phyloP scores from a whole-genome alignment of 1,284 basidiomycete genomes.

The Grifola frondosa region DNA sequence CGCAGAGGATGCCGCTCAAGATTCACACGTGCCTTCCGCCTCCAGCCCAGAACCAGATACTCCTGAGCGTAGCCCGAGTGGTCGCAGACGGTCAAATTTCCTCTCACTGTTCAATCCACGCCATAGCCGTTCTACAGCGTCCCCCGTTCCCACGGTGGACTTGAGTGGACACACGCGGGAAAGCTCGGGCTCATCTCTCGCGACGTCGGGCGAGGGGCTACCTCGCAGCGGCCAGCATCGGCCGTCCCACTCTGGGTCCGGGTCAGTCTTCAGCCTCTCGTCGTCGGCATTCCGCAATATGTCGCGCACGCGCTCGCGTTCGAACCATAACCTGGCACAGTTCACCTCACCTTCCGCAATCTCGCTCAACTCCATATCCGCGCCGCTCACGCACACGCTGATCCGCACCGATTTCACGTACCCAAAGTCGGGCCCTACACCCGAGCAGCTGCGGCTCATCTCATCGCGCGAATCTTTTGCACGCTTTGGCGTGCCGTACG shows the following conservation, averaged over 20 bases:
- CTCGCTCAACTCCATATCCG: constrained; percentile 46
- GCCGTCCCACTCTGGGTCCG: constrained; percentile 35
- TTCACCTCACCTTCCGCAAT: constrained; percentile 44
- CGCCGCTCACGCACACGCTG: constrained; percentile 50
- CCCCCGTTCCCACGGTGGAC: constrained; percentile 13
- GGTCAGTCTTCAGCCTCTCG: constrained; percentile 33
- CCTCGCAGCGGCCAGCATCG: constrained; percentile 20
- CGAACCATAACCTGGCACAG: constrained; percentile 22
- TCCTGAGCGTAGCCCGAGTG: constrained; percentile 4
- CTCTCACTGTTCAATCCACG: constrained; percentile 28
- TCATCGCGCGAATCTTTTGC: constrained; percentile 46
- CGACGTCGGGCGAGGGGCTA: constrained; percentile 18
- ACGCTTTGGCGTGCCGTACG: constrained; percentile 52
- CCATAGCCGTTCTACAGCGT: constrained; percentile 10
- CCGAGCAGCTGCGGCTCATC: constrained; percentile 52
- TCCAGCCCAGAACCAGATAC: constrained; percentile 6
- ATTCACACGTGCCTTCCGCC: constrained; percentile 4
- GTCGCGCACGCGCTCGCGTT: constrained; percentile 29
- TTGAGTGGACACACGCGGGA: constrained; percentile 20
- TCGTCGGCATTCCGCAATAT: constrained; percentile 30
- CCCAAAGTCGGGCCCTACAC: constrained; percentile 48
- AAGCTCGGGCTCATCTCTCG: constrained; percentile 18
- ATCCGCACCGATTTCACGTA: constrained; percentile 49
- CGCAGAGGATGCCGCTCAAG: constrained; percentile 2
- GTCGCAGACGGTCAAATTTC: constrained; percentile 23